Evolutionary conservation across 805 yeast genomes (phyloP).

Genomic region (Metschnikowia arizonensis): DNA sequence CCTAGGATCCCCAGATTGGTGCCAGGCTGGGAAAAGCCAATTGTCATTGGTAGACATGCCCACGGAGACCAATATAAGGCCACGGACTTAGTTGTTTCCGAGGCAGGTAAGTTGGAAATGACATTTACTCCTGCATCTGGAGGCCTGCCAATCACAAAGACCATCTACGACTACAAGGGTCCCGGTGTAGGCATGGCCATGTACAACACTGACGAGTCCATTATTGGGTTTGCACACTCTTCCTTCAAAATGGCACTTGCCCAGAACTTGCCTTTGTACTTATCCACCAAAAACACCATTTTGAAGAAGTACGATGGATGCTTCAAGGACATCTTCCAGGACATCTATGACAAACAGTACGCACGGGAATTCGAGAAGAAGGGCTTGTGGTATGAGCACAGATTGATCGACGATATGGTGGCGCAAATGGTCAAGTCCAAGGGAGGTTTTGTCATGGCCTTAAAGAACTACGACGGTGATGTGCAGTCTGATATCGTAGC

Average conservation of each 20-base stretch:
- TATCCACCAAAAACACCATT: slow-evolving; percentile 93
- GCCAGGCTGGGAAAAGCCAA: slow-evolving; percentile 92
- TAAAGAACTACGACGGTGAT: slow-evolving; percentile 98
- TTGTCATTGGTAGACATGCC: slow-evolving; percentile 96
- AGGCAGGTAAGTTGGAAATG: slow-evolving; percentile 74
- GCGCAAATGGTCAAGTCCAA: slow-evolving; percentile 96
- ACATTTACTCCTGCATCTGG: slow-evolving; percentile 73
- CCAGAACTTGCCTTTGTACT: slow-evolving; percentile 73
- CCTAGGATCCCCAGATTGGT: slow-evolving; percentile 83
- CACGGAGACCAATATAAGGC: slow-evolving; percentile 97
- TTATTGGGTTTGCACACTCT: slow-evolving; percentile 85
- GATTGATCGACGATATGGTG: slow-evolving; percentile 97
- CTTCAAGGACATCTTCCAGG: slow-evolving; percentile 90
- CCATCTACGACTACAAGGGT: slow-evolving; percentile 64
- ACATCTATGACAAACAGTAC: slow-evolving; percentile 66
- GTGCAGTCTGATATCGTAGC: slow-evolving; percentile 96
- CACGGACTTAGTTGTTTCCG: slow-evolving; percentile 75
- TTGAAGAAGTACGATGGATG: slow-evolving; percentile 92
- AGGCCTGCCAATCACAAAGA: slow-evolving; percentile 47
- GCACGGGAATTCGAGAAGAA: slow-evolving; percentile 63
- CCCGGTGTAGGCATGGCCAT: slow-evolving; percentile 85
- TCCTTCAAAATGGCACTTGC: slow-evolving; percentile 84
- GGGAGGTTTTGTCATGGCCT: slow-evolving; percentile 93
- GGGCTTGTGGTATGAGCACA: slow-evolving; percentile 96
- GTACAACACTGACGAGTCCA: slow-evolving; percentile 95